Base-by-base conservation (phyloP, 2,329 filamentous ascomycete genomes). In the Chaetomiaceae sp. region DNA sequence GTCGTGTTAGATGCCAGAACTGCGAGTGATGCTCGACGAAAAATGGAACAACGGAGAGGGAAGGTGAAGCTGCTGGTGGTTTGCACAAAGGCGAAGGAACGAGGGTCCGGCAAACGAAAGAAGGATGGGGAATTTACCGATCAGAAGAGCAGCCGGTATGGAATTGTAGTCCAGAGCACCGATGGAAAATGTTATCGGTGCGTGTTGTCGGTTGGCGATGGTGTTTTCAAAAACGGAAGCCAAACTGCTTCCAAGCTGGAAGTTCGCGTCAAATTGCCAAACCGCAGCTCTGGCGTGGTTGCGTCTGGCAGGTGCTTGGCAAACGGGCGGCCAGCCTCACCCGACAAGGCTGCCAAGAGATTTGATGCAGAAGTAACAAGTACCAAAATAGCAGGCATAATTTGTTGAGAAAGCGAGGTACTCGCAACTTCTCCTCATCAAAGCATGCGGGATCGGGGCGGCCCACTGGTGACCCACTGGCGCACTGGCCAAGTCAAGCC, bases 241-340 rank as follows among this genome's bases (percentile, higher is more conserved):
- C 23, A 44, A 36, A 34, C 23, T 45, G 46, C 39, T 59, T 57
- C n/a, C n/a, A n/a, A n/a, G n/a, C n/a, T n/a, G n/a, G n/a, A n/a
- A n/a, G n/a, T n/a, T n/a, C 57, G 57, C 57, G 57, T 57, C 54
- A 55, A 53, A 53, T 58, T 53, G 50, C 56, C 57, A 55, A 59
- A 55, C 47, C 54, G 51, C 46, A 55, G 52, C 46, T 51, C 50
- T 51, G 42, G 46, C 53, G 53, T 44, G 47, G 36, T 47, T 47
- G 42, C 44, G 19, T 47, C 34, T 52, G 40, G 48, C 44, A 17
- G 31, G 33, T 14, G 3, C 22, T 20, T 23, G 29, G 17, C 27
- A 20, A 33, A 17, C 23, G 27, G 19, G 42, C 44, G 50, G 40
- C 40, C 54, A 60, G 58, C 58, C 58, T 60, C 42, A 48, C 37